Base-by-base conservation (phyloP, 768 basidiomycete genomes). In the Mycena kentingensis region DNA sequence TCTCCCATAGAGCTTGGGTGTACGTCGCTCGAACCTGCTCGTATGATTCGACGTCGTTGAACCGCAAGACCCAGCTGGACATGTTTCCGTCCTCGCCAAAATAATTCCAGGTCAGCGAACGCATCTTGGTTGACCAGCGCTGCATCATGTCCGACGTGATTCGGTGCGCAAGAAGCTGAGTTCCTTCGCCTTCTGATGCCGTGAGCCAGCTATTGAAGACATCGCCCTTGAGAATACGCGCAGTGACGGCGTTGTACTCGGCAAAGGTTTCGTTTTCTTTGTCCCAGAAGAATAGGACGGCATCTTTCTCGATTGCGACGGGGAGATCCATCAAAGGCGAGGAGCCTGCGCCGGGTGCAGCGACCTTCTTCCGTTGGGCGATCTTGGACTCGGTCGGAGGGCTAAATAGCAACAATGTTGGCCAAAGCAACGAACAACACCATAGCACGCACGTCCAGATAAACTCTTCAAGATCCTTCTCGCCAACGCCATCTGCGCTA, bases 71-170 rank as follows among this genome's bases (percentile, higher is more conserved):
- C 93, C 94, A 98, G 49, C 92, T 90, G 60, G 77, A 81, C 57
- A 83, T 79, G 21, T 70, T 70, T 25, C 77, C 77, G 26, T 73
- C 69, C n/a, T 77, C 77, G 34, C 75, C 75, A 35, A 79, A 65
- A 66, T 92, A 77, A 59, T 94, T 96, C 90, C 97, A 98, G 26
- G 94, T 95, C 62, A 98, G 78, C 3, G 94, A 89, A 41, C 69
- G 66, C 65, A 83, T 78, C 51, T 78, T 80, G 27, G 69, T 67
- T 5, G 85, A 79, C 77, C 81, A 87, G 29, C 79, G 77, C 61
- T 84, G 84, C 60, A 89, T 92, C 83, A 90, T 86, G 32, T 87
- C 79, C 4, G 81, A 73, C 19, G 74, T 67, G 45, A 93, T 77
- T 57, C 72, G 73, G 70, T 93, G 91, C 22, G 78, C 79, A 39